Percentiles rank a stretch among this genome's conserved stretches.
Conservation (phyloP, 352 stramenopile species). For the Globisporangium cederbergense region DNA sequence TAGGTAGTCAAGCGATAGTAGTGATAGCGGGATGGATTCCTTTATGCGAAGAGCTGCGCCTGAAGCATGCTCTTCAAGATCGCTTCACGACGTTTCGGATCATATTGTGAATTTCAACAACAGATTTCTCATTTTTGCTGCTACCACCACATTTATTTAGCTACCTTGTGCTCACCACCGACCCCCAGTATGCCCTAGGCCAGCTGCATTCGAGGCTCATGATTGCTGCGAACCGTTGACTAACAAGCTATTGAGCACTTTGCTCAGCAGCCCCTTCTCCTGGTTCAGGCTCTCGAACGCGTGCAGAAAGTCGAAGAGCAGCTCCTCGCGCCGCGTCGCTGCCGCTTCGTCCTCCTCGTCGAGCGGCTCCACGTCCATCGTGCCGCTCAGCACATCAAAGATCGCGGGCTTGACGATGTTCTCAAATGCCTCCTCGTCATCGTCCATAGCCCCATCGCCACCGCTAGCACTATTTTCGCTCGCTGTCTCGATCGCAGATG, state of each 20-base stretch:
- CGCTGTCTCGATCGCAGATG: slow-evolving; percentile 2
- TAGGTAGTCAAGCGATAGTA: not conserved
- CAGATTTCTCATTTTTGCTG: not conserved
- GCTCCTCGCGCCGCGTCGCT: slow-evolving; percentile 54
- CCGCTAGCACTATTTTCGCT: slow-evolving; percentile 16
- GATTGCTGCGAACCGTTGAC: slow-evolving; percentile 10
- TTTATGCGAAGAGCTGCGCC: not conserved
- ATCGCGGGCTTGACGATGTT: slow-evolving; percentile 78
- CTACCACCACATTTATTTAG: not conserved
- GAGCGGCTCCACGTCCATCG: slow-evolving; percentile 25
- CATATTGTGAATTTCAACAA: not conserved
- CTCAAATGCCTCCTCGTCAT: slow-evolving; percentile 57
- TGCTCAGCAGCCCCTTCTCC: slow-evolving; percentile 52
- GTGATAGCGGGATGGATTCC: not conserved
- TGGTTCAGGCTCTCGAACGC: slow-evolving; percentile 70
- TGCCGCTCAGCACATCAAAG: slow-evolving; percentile 62
- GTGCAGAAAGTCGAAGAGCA: slow-evolving; percentile 78
- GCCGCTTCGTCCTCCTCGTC: slow-evolving; percentile 26
- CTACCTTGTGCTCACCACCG: not conserved
- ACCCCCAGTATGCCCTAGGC: not conserved
- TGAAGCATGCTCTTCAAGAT: not conserved
- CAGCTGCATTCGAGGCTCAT: not conserved
- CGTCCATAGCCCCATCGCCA: slow-evolving; percentile 20
- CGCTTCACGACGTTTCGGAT: slow-evolving; percentile 26
- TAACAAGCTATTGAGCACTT: slow-evolving; percentile 64